Base-by-base conservation (phyloP, 352 stramenopile genomes). In the Bremia lactucae region DNA sequence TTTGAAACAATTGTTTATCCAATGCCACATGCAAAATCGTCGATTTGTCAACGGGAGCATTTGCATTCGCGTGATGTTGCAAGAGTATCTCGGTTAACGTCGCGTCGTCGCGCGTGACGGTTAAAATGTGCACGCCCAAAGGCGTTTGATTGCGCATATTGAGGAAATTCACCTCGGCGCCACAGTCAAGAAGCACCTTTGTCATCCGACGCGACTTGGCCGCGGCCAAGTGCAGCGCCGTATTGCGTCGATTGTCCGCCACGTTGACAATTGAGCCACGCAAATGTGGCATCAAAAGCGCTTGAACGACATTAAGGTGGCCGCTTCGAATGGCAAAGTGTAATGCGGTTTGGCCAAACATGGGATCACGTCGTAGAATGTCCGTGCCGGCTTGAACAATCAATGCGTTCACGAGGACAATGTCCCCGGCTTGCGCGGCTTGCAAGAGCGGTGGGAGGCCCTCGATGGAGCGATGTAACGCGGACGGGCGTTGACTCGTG, bases 131-230 rank as follows among this genome's bases (percentile, higher is more conserved):
- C n/a, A 83, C 66, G 4, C 71, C 69, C 23, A 83, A 31, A 7
- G 71, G 68, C 22, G 71, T 81, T 39, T 83, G 68, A 52, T 80
- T 79, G 49, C 68, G 61, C 67, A 75, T 76, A 49, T 83, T 83
- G 46, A 78, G 46, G 36, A 78, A 70, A 39, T 81, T 81, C 10
- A 77, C 62, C 41, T 79, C 66, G 1, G 68, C 71, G 13, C 67
- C 69, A 25, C 49, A 63, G 16, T 81, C 71, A 11, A 81, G 50
- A 49, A 83, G 35, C 25, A 79, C n/a, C 36, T 72, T 70, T 13
- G 68, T 78, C 65, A 83, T 74, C 18, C 67, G 71, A 4, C 71
- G 68, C 14, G 71, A 83, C 36, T 81, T 83, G 24, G 66, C 69
- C 1, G 69, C 68, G 1, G 71, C 70, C 40, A 83, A 38, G 22